These are phyloP conservation scores for Adansonia madagascariensis DNA, from an alignment of 441 rosid species.

Conservation along the genomic window DNA sequence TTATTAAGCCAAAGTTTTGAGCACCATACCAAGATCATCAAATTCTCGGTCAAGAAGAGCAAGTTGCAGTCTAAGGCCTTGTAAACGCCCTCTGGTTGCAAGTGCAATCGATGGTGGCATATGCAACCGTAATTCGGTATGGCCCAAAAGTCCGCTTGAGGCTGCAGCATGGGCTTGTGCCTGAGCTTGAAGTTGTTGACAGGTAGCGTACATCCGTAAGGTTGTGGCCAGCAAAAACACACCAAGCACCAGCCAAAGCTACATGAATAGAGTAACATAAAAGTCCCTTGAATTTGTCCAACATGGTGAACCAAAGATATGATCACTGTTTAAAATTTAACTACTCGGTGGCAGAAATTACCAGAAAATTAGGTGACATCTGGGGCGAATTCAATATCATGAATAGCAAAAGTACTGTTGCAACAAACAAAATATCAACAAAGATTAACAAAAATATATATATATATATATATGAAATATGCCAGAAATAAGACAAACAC, in stretches of 20 bases:
- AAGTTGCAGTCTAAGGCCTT: constrained; percentile 55
- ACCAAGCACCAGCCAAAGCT: constrained; percentile 55
- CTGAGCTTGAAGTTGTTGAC: constrained; percentile 58
- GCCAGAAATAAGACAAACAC: not conserved
- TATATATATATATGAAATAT: too few species aligned
- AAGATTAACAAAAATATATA: not conserved
- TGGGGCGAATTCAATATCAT: constrained; percentile 56
- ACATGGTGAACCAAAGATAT: not conserved
- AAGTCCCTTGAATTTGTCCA: not conserved
- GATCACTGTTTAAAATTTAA: too few species aligned
- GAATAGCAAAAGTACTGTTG: constrained; percentile 52
- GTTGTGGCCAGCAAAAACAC: constrained; percentile 51
- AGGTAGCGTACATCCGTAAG: constrained; percentile 56
- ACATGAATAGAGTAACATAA: constrained; percentile 23
- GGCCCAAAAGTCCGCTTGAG: constrained; percentile 50
- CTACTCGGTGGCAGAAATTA: constrained; percentile 18
- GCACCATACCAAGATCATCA: constrained; percentile 47
- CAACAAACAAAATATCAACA: constrained; percentile 7
- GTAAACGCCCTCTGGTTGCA: constrained; percentile 54
- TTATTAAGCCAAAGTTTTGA: not conserved
- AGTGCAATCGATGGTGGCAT: constrained; percentile 52
- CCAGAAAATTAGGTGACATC: constrained; percentile 55
- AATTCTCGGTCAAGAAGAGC: constrained; percentile 55
- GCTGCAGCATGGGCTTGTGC: constrained; percentile 51
- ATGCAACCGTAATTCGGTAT: constrained; percentile 48